A percentile compares a stretch with the other conserved stretches of the same genome.
These are phyloP conservation scores for Naganishia randhawae DNA, from an alignment of 768 basidiomycete species.

Conservation along the genomic window DNA sequence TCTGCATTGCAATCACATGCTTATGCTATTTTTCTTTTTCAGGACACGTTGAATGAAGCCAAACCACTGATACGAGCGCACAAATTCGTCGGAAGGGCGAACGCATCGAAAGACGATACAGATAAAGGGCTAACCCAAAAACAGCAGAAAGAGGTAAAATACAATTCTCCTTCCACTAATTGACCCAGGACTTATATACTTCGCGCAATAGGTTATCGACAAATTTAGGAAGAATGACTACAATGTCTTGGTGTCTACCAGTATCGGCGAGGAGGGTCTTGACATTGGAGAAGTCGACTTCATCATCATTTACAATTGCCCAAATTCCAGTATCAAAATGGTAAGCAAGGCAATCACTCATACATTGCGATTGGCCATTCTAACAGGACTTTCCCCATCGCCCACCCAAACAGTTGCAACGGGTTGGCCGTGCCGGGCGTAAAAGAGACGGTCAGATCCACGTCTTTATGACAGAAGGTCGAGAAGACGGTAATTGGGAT, in stretches of 20 bases:
- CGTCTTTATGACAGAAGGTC: conserved; percentile 79
- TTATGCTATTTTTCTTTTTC: not conserved
- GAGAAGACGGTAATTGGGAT: conserved; percentile 86
- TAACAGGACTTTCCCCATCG: not conserved
- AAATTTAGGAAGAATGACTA: conserved; percentile 80
- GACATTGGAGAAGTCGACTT: conserved; percentile 97
- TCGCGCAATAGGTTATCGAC: conserved; percentile 64
- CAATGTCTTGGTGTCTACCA: conserved; percentile 92
- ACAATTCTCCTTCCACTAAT: not conserved
- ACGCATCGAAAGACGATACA: conserved; percentile 69
- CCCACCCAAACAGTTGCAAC: conserved; percentile 68
- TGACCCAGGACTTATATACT: not conserved
- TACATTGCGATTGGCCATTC: not conserved
- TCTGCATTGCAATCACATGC: not conserved
- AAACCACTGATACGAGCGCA: conserved; percentile 73
- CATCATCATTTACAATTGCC: conserved; percentile 93
- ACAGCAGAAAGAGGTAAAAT: conserved; percentile 76
- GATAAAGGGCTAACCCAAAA: conserved; percentile 85
- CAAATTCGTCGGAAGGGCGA: conserved; percentile 73
- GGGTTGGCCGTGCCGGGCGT: conserved; percentile 89
- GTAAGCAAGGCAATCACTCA: conserved; percentile 55
- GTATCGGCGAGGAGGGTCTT: conserved; percentile 94
- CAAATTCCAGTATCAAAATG: conserved; percentile 94
- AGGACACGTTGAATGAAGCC: conserved; percentile 67
- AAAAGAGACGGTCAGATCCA: conserved; percentile 86